Conservation (phyloP, 345 rosid genomes). For the Physaria fendleri region DNA sequence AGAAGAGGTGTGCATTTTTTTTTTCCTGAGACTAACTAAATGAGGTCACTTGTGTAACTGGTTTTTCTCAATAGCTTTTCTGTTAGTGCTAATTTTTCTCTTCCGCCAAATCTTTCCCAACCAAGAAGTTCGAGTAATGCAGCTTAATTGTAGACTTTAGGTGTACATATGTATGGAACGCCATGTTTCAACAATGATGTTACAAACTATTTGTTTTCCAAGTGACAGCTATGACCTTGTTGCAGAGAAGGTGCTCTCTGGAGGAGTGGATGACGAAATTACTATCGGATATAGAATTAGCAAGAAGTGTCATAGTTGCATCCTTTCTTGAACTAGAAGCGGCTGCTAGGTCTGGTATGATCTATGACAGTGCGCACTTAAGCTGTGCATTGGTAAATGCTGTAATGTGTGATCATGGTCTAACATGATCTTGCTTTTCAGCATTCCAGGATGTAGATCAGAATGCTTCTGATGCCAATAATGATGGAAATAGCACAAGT, state of each 20-base stretch:
- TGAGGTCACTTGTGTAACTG: constrained; percentile 6
- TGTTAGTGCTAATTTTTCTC: too few species aligned
- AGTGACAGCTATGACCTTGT: constrained; percentile 32
- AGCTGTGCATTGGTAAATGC: neutral
- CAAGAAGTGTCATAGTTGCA: constrained; percentile 80
- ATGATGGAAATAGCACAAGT: constrained; percentile 36
- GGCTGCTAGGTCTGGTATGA: constrained; percentile 90
- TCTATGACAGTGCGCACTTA: neutral
- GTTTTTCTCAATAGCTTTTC: too few species aligned
- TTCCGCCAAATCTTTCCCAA: too few species aligned
- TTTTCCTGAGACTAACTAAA: too few species aligned
- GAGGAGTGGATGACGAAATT: constrained; percentile 95
- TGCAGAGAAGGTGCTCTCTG: constrained; percentile 86
- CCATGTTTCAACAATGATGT: neutral
- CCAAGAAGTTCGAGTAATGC: neutral
- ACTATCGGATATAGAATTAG: constrained; percentile 81
- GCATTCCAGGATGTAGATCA: constrained; percentile 79
- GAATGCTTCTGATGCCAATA: constrained; percentile 40
- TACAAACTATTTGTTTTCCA: neutral
- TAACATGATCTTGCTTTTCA: constrained; percentile 32
- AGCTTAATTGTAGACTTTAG: neutral
- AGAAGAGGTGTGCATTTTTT: constrained; percentile 81
- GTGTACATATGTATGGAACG: neutral
- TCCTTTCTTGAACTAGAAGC: constrained; percentile 96
- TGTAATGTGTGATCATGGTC: too few species aligned